Evolutionary conservation across 768 basidiomycete species (phyloP).

Genomic region (Boletus reticulatus): DNA sequence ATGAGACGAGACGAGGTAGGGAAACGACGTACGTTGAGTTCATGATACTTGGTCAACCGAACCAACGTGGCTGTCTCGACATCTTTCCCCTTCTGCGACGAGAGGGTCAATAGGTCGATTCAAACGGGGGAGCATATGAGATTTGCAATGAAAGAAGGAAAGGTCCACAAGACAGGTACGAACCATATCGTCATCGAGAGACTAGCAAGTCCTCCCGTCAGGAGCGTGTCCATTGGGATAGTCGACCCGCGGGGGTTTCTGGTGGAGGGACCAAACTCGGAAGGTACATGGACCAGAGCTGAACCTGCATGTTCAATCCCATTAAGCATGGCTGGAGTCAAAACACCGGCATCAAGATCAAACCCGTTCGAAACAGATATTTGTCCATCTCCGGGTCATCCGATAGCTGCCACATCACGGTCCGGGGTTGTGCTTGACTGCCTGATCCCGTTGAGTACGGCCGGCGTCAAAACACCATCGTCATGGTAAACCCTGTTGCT

Average conservation of each 20-base stretch:
- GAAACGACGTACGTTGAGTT: conserved; percentile 63
- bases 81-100: conserved; percentile 50
- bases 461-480: not conserved
- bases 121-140: conserved; percentile 44
- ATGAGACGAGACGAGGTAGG: not conserved
- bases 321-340: not conserved
- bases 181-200: conserved; percentile 73
- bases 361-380: not conserved
- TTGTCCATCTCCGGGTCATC: not conserved
- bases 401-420: not conserved
- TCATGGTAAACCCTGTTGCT: not conserved
- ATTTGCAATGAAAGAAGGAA: conserved; percentile 61
- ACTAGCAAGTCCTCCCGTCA: conserved; percentile 69
- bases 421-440: too few relatives aligned
- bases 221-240: conserved; percentile 39
- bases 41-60: conserved; percentile 76
- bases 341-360: not conserved
- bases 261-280: not conserved
- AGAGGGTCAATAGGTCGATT: not conserved
- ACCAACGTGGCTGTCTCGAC: conserved; percentile 65
- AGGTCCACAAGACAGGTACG: conserved; percentile 66
- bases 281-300: not conserved
- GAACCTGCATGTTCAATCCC: not conserved
- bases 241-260: not conserved
- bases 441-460: not conserved